Conservation (phyloP, 129 eudicot species). For the Rutidosis leptorrhynchoides region DNA sequence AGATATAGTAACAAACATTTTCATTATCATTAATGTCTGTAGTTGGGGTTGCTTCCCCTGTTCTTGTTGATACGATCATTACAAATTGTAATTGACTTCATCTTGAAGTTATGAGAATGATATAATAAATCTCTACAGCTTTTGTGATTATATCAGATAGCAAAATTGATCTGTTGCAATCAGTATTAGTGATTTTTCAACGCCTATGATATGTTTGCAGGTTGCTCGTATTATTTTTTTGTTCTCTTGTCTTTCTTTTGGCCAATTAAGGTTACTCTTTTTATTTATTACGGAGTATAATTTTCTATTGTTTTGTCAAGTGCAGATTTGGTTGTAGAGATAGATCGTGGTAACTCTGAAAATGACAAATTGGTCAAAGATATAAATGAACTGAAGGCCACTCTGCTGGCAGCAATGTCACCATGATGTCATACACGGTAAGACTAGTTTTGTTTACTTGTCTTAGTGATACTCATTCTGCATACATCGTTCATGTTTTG, state of each 20-base stretch:
- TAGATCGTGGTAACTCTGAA: slow-evolving; percentile 46
- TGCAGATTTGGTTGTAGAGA: slow-evolving; percentile 56
- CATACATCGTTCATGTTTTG: background rate
- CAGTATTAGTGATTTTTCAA: too few relatives aligned
- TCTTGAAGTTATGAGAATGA: too few relatives aligned
- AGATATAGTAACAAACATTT: background rate
- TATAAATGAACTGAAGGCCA: slow-evolving; percentile 51
- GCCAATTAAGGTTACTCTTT: too few relatives aligned
- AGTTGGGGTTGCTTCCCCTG: background rate
- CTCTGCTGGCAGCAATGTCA: slow-evolving; percentile 49
- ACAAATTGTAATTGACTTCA: too few relatives aligned
- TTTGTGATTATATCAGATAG: background rate
- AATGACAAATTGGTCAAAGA: slow-evolving; percentile 54
- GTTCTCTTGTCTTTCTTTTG: too few relatives aligned
- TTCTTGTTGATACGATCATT: background rate
- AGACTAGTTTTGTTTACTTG: background rate
- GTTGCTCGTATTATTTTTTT: too few relatives aligned
- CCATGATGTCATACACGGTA: slow-evolving; percentile 29
- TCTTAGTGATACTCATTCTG: slow-evolving; percentile 11
- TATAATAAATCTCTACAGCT: background rate
- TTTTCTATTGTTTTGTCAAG: slow-evolving; percentile 4
- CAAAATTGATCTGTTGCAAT: background rate
- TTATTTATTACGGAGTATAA: too few relatives aligned
- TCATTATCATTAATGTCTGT: background rate
- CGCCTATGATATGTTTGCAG: slow-evolving; percentile 7